These are phyloP conservation scores for Penicillium angulare DNA, from an alignment of 495 filamentous ascomycete species.

Conservation along the genomic window DNA sequence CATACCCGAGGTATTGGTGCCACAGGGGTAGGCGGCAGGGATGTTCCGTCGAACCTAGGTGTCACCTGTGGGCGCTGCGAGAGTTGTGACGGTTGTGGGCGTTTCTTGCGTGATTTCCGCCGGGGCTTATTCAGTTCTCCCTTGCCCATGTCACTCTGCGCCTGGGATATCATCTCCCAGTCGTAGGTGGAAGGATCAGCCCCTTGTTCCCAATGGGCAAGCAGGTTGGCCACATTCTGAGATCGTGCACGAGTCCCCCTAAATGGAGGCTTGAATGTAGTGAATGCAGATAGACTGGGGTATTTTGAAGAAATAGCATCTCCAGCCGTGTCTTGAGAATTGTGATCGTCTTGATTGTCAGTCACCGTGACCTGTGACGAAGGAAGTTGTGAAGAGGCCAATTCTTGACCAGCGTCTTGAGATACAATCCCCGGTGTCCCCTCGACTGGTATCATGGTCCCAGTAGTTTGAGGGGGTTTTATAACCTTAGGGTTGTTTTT, in stretches of 20 bases:
- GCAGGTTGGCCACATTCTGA: conserved; percentile 28
- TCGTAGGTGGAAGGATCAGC: conserved; percentile 36
- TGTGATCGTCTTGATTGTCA: too few species aligned
- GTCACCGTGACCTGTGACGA: conserved; percentile 12
- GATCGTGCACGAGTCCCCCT: conserved; percentile 23
- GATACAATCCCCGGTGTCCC: not conserved
- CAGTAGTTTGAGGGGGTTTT: not conserved
- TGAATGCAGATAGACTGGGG: conserved; percentile 31
- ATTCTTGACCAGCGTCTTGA: not conserved
- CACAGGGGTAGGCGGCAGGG: conserved; percentile 25
- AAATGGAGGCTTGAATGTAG: conserved; percentile 26
- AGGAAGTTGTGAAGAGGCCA: conserved; percentile 14
- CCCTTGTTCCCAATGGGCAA: conserved; percentile 45
- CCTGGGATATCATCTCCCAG: conserved; percentile 33
- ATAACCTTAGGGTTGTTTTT: conserved; percentile 6
- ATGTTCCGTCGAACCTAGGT: conserved; percentile 16
- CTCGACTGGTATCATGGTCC: conserved; percentile 1
- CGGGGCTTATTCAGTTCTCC: conserved; percentile 20
- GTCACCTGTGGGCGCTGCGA: conserved; percentile 1
- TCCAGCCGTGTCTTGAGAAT: too few species aligned
- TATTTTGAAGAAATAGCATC: too few species aligned
- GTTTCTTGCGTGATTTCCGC: conserved; percentile 26
- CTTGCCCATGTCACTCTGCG: conserved; percentile 21
- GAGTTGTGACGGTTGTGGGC: conserved; percentile 5
- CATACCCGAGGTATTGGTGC: conserved; percentile 25